A percentile compares a stretch with the other conserved stretches of the same genome.
Conservation (phyloP, 176 grass and related monocot species). For the Hordeum marinum region DNA sequence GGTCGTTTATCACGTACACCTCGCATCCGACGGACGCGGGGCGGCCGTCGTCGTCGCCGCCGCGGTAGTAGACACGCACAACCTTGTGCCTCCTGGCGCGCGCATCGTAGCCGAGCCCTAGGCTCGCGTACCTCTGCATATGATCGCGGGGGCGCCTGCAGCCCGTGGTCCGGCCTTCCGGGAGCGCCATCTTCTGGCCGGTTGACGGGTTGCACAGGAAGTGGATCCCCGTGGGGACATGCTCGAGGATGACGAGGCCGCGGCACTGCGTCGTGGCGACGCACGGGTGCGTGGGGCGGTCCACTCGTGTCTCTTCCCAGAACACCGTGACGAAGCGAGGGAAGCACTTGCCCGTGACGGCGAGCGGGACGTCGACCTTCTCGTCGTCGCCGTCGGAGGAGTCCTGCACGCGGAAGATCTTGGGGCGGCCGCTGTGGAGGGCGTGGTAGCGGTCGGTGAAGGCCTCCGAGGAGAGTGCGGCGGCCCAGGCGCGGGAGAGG, state of each 20-base stretch:
- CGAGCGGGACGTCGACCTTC: not conserved
- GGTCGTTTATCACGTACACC: not conserved
- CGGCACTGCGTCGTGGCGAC: too few species aligned
- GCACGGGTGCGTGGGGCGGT: not conserved
- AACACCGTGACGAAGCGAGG: not conserved
- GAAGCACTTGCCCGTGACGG: not conserved
- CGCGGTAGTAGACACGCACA: not conserved
- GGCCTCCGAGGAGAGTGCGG: not conserved
- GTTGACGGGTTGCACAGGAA: too few species aligned
- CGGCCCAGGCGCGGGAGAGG: conserved; percentile 16
- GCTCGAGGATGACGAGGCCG: too few species aligned
- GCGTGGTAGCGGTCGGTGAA: not conserved
- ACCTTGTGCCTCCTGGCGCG: not conserved
- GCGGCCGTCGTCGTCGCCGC: not conserved
- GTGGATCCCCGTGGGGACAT: too few species aligned
- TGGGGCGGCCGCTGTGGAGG: not conserved
- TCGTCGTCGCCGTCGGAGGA: too few species aligned
- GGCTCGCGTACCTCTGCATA: too few species aligned
- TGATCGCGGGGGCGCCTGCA: too few species aligned
- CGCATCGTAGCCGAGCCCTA: too few species aligned
- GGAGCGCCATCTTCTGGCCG: too few species aligned
- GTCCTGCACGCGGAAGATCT: not conserved
- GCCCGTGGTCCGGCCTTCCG: too few species aligned
- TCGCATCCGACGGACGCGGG: not conserved
- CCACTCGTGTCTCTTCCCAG: not conserved